Evolutionary conservation across 164 flowering plant genomes (phyloP).

Genomic region (Chloranthus sessilifolius): DNA sequence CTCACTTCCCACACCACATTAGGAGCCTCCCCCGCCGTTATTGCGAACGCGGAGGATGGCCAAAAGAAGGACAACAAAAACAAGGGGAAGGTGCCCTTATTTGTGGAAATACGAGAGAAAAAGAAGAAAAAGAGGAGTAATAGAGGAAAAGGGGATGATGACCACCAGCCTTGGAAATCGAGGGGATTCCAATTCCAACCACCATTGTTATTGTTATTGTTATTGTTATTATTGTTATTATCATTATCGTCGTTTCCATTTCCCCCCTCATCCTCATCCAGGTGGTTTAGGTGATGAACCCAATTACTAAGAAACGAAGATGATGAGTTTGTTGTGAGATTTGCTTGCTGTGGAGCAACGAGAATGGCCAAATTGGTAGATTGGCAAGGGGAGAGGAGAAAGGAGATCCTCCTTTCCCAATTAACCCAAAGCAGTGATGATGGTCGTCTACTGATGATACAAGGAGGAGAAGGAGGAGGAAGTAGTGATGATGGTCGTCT

Average conservation of each 20-base stretch:
- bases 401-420: too few relatives aligned
- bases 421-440: too few relatives aligned
- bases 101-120: background rate
- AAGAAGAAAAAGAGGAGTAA: conserved; percentile 8
- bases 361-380: too few relatives aligned
- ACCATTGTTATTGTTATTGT: conserved; percentile 12
- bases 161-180: conserved; percentile 10
- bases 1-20: conserved; percentile 60
- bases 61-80: conserved; percentile 19
- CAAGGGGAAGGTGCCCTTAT: background rate
- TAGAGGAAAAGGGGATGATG: background rate
- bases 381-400: too few relatives aligned
- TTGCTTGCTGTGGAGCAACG: too few relatives aligned
- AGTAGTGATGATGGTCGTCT: too few relatives aligned
- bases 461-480: too few relatives aligned
- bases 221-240: conserved; percentile 4
- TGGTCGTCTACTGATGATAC: too few relatives aligned
- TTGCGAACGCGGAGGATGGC: conserved; percentile 33
- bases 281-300: too few relatives aligned
- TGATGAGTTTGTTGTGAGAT: too few relatives aligned
- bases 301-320: too few relatives aligned
- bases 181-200: conserved; percentile 12
- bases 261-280: too few relatives aligned
- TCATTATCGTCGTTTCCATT: conserved; percentile 5
- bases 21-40: background rate